Percentiles rank a stretch among this genome's conserved stretches.
Conservation (phyloP, 805 yeast species). For the Huiozyma sinensis region DNA sequence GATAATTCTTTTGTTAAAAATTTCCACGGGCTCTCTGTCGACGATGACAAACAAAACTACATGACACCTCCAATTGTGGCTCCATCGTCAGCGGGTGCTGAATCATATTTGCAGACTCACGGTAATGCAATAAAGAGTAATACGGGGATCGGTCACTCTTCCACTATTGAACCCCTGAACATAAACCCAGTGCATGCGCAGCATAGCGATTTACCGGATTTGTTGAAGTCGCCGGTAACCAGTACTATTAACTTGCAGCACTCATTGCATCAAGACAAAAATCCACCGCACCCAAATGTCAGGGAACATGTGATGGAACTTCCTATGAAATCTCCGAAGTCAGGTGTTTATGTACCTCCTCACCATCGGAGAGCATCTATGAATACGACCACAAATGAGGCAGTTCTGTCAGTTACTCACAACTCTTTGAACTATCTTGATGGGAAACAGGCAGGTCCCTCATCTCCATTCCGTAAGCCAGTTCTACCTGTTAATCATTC, state of each 20-base stretch:
- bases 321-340: constrained; percentile 5
- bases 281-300: background rate
- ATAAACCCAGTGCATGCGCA: background rate
- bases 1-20: constrained; percentile 22
- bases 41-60: constrained; percentile 7
- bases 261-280: background rate
- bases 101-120: background rate
- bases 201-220: constrained; percentile 17
- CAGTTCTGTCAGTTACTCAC: constrained; percentile 15
- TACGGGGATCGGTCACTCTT: background rate
- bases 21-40: constrained; percentile 15
- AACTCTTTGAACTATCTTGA: constrained; percentile 12
- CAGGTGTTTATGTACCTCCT: constrained; percentile 39
- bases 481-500: constrained; percentile 13
- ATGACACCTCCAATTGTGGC: constrained; percentile 5
- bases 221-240: constrained; percentile 21
- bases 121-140: background rate
- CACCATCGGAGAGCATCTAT: constrained; percentile 36
- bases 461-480: constrained; percentile 4
- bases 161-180: background rate
- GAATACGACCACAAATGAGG: constrained; percentile 14
- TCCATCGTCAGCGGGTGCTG: background rate
- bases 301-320: background rate
- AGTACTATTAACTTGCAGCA: background rate
- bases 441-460: background rate